Evolutionary conservation across 352 stramenopile genomes (phyloP), one percentile per base, ranked within the genome.

Genomic region (Globisporangium heterothallicum): DNA sequence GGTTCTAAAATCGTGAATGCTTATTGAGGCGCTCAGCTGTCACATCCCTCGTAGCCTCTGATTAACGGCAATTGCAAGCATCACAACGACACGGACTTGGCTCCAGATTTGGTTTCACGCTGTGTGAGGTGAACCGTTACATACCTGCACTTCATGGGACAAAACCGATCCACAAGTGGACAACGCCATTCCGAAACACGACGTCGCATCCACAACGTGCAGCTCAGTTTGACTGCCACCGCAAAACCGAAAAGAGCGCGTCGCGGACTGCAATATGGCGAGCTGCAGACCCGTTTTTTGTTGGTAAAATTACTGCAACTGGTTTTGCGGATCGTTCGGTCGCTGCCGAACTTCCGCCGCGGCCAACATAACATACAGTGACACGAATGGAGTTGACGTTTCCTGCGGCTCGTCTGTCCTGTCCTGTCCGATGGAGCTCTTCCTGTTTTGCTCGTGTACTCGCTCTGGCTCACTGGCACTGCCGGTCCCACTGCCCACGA

Each of bases 401-500:
- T 41, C 32, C 46, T 34, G 30, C 16, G 40, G 6, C 42, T 48
- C 9, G 26, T 19, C n/a, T 41, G 19, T 42, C 46, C 30, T 29
- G 30, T 53, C 46, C 27, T 34, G 34, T 53, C 34, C 46, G 32
- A 32, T n/a, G n/a, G n/a, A n/a, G n/a, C n/a, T n/a, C n/a, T n/a
- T n/a, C n/a, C n/a, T n/a, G n/a, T n/a, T n/a, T 27, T 29, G 22
- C 7, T 40, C 26, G 8, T 4, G 32, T 2, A n/a, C 13, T 18
- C 44, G 27, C 32, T 42, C 47, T 53, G 47, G 47, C 47, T 53
- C 47, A 53, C 43, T 53, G 9, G 40, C 16, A 10, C 18, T 19
- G 13, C 7, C 6, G n/a, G 13, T 43, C 47, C 47, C 14, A 53
- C 34, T 22, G 22, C 13, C 16, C 14, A 45, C 47, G 47, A 53